Base-by-base conservation (phyloP, 1,284 basidiomycete species). In the Gastroboletus turbinatus region DNA sequence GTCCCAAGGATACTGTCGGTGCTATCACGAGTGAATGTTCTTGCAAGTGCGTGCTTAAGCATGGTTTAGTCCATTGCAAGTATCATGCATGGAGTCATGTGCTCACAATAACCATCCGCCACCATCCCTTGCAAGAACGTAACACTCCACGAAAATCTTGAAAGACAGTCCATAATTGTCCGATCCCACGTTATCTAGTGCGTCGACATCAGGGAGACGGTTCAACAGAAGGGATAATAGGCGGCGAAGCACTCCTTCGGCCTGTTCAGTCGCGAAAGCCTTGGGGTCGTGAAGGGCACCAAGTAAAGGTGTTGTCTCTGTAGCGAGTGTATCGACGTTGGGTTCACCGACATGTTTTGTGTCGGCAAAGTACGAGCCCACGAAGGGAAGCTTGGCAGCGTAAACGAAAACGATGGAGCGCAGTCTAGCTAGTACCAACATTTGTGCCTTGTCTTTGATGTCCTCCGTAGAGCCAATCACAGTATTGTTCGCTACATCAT, bases 11-110 rank as follows among this genome's bases (percentile, higher is more conserved):
- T 43, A 65, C 27, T n/a, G 42, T 63, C 19, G 66, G 67, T 32
- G 66, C 67, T 50, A 66, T 54, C 40, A 69, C 55, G 16, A 66
- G 67, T 10, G 64, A 66, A 44, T 69, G 66, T 16, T 69, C 67
- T 32, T 68, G 67, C 29, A 66, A 19, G 32, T 60, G 55, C 4
- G 55, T 55, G 30, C 67, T 69, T 62, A 17, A 27, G 46, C 38
- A 35, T 11, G 5, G 23, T 49, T 70, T 32, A 55, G 51, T 32
- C 23, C 23, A 23, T 27, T 33, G 11, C 7, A 43, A 21, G 27
- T 9, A 33, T 47, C 40, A 29, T 16, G 19, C 14, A 45, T 21
- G 5, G 13, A 47, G 8, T 40, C 9, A 7, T 21, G 16, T 29
- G 32, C 67, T 63, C 14, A 68, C 67, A 65, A 70, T 5, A 65